Evolutionary conservation across 306 rosid genomes (phyloP).

Genomic region (Castanea sativa): DNA sequence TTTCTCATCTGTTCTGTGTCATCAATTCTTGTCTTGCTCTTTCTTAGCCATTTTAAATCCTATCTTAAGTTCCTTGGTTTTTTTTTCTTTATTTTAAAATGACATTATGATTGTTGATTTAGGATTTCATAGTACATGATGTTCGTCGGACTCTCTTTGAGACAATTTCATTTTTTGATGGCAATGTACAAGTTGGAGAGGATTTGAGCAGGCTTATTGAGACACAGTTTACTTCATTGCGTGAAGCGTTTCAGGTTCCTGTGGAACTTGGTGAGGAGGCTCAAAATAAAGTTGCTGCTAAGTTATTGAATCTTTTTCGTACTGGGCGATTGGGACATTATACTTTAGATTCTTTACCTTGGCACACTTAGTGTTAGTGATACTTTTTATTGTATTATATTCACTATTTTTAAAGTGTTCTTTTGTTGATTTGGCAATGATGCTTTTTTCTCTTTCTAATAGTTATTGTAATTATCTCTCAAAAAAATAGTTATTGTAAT

Average conservation of each 20-base stretch:
- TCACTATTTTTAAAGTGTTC: not conserved
- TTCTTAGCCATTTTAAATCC: no score
- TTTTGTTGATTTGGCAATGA: not conserved
- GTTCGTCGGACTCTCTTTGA: conserved; percentile 58
- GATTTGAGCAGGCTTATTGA: conserved; percentile 44
- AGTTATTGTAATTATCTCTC: not conserved
- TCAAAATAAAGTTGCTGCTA: conserved; percentile 48
- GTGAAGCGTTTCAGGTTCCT: conserved; percentile 47
- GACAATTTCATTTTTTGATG: conserved; percentile 51
- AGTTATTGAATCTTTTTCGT: conserved; percentile 72
- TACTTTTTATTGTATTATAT: not conserved
- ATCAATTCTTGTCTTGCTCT: no score
- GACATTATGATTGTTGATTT: not conserved
- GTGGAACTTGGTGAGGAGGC: conserved; percentile 35
- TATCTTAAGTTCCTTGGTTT: not conserved
- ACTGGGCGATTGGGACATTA: conserved; percentile 81
- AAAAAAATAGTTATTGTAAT: not conserved
- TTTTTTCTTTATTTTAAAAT: not conserved
- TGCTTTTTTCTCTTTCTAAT: not conserved
- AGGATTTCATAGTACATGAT: conserved; percentile 62
- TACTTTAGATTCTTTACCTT: conserved; percentile 53
- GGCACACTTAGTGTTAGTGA: not conserved
- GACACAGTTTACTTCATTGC: conserved; percentile 47
- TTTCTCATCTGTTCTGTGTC: no score
- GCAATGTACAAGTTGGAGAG: conserved; percentile 39